phyloP scores from a whole-genome alignment of 768 basidiomycete species.

The Lactifluus volemus region DNA sequence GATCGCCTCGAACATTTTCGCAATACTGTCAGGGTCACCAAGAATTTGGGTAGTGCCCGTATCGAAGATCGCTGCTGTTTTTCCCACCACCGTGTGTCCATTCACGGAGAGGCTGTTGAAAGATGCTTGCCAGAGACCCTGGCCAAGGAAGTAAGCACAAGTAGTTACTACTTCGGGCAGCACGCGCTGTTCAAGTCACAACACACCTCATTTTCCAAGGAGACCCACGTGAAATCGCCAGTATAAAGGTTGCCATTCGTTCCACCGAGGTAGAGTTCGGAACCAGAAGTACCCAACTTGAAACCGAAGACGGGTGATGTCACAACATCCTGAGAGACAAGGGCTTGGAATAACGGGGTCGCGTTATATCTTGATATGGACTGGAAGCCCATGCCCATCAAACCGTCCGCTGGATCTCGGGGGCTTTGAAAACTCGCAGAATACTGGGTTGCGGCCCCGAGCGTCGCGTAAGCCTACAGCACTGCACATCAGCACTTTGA shows the following conservation, averaged over 20 bases:
- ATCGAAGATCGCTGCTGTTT: constrained; percentile 24
- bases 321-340: constrained; percentile 30
- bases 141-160: neutral
- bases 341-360: constrained; percentile 31
- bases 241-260: constrained; percentile 9
- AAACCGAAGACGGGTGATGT: constrained; percentile 38
- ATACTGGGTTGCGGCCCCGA: constrained; percentile 37
- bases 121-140: constrained; percentile 19
- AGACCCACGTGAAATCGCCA: constrained; percentile 9
- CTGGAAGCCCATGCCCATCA: constrained; percentile 34
- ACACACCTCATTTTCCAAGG: neutral
- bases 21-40: constrained; percentile 10
- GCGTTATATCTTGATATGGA: constrained; percentile 22
- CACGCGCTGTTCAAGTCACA: neutral
- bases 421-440: constrained; percentile 26
- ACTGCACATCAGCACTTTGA: neutral
- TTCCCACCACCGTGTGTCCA: constrained; percentile 8
- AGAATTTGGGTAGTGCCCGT: constrained; percentile 27
- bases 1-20: neutral
- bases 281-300: constrained; percentile 34
- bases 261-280: constrained; percentile 29
- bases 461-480: constrained; percentile 27
- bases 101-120: constrained; percentile 22
- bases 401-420: constrained; percentile 28
- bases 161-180: neutral